These are phyloP conservation scores for Sutorius eximius DNA, from an alignment of 1,284 basidiomycete species.

Conservation along the genomic window DNA sequence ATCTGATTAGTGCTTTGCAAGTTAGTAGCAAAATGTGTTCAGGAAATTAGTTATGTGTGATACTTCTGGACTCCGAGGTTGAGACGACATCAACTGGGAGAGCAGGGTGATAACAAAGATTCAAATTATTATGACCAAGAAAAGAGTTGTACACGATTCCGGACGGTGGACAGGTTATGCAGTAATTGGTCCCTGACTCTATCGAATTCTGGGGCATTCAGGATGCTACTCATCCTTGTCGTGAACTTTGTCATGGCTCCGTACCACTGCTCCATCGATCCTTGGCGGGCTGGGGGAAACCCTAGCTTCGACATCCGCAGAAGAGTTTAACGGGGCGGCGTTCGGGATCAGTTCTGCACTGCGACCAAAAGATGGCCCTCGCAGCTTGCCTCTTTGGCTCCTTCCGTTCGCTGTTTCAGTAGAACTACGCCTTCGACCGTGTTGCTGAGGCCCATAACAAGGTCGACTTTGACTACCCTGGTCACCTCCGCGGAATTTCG, in stretches of 20 bases:
- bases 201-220: not conserved
- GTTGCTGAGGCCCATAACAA: not conserved
- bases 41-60: slow-evolving; percentile 10
- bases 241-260: not conserved
- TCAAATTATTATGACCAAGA: not conserved
- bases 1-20: slow-evolving; percentile 34
- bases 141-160: not conserved
- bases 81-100: not conserved
- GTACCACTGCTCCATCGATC: not conserved
- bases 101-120: not conserved
- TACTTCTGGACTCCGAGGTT: not conserved
- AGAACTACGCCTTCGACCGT: slow-evolving; percentile 5
- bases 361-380: not conserved
- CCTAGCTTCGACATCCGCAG: not conserved
- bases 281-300: not conserved
- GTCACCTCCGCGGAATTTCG: not conserved
- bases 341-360: not conserved
- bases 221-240: slow-evolving; percentile 1
- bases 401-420: slow-evolving; percentile 4
- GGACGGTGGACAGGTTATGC: not conserved
- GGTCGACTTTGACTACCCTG: not conserved
- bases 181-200: not conserved
- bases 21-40: slow-evolving; percentile 21
- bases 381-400: slow-evolving; percentile 1
- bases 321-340: not conserved